Base-by-base conservation (phyloP, 345 rosid genomes). In the Gossypium raimondii region DNA sequence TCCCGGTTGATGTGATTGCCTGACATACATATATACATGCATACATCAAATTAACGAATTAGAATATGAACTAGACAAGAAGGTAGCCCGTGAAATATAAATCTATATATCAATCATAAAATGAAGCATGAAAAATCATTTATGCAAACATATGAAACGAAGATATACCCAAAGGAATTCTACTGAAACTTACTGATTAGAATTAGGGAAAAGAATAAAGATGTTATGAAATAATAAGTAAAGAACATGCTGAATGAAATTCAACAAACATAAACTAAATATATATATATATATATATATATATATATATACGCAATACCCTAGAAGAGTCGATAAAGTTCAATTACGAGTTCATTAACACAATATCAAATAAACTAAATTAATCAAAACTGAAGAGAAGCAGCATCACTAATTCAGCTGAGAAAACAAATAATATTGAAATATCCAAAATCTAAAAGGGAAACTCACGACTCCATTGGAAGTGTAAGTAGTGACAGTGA, bases 401-500 rank as follows among this genome's bases (percentile, higher is more conserved):
- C 56, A 22, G 38, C 12, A 34, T 34, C 34, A 72, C 4, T 11
- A 17, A 58, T 43, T 73, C 13, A 73, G 53, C 43, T 12, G 25
- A 44, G 14, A 41, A 53, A 18, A 22, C 3, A 24, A 43, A 43
- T 10, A 10, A 24, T 24, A 22, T 58, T 58, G 2, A 58, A 20
- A 22, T 11, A 66, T 45, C 34, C n/a, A 11, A 45, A 5, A 45
- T 22, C 5, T 1, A 20, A 20, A 12, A 1, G 14, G 51, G 24
- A 60, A 70, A 88, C 94, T 85, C 78, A 96, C 98, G 77, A 90
- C 92, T 60, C 99, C 97, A 64, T 90, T 83, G 2, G 97, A 78
- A 74, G 98, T 91, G 74, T 63, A 89, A 11, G 98, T 96, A 29
- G 97, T 87, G 84, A 96, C 20, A 79, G 87, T 88, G 90, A 96